Conservation (phyloP, 2,329 filamentous ascomycete genomes). For the Beauveria brongniartii region DNA sequence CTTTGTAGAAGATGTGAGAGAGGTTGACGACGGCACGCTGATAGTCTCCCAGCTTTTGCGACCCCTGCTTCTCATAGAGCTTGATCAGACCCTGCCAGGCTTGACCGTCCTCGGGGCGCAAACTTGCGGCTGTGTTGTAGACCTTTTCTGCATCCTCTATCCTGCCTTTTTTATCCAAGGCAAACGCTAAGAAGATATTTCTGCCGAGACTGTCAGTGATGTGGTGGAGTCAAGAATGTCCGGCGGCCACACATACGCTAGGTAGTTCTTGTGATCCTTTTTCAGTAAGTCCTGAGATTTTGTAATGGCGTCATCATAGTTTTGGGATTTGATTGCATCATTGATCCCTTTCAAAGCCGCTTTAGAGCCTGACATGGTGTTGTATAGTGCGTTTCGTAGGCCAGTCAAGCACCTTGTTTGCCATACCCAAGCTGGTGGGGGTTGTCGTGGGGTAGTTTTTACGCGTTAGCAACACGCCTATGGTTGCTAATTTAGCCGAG, state of each 20-base stretch:
- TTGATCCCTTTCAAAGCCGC: constrained; percentile 74
- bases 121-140: constrained; percentile 63
- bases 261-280: constrained; percentile 71
- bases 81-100: constrained; percentile 87
- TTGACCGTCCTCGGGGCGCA: constrained; percentile 70
- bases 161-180: constrained; percentile 67
- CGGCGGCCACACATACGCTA: constrained; percentile 50
- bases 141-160: constrained; percentile 65
- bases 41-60: constrained; percentile 63
- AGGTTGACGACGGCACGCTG: constrained; percentile 64
- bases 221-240: not conserved
- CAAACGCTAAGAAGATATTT: constrained; percentile 80
- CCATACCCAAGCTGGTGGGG: not conserved
- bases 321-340: constrained; percentile 65
- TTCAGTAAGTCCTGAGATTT: constrained; percentile 63
- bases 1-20: constrained; percentile 63
- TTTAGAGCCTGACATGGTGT: constrained; percentile 51
- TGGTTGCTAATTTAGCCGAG: not conserved
- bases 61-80: constrained; percentile 71
- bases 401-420: not conserved
- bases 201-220: constrained; percentile 29
- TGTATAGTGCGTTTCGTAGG: not conserved
- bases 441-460: not conserved
- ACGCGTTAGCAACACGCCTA: not conserved
- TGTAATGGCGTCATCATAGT: constrained; percentile 67